Evolutionary conservation across 2,329 filamentous ascomycete genomes (phyloP), one percentile per base, ranked within the genome.

Genomic region (Penicillium sp.): DNA sequence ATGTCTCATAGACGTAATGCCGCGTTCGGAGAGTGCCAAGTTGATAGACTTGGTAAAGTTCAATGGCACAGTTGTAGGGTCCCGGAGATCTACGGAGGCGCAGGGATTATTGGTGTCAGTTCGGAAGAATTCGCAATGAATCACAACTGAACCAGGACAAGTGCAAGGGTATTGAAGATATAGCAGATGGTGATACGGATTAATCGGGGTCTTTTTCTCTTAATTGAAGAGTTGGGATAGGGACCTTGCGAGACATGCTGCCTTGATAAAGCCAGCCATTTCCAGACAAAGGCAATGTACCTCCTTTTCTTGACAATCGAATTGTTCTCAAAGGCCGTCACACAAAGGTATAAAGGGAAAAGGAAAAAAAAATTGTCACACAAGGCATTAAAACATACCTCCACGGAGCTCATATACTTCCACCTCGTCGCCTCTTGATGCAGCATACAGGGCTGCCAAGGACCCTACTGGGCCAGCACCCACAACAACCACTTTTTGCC

Each of bases 21-120:
- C 94, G 56, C 94, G 86, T 72, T 97, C 92, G 0, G 94, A 97
- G 1, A 99, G 81, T 22, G 94, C 93, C 53, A 99, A 78, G 70
- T 99, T 99, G 79, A 99, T 99, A n/a, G 94, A 97, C 73, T 92
- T 96, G 58, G 92, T 96, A 71, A 97, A 97, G 75, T 97, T 97
- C 59, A 97, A 81, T 3, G 93, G 92, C 31, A 87, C 86, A 0
- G 90, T 96, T 2, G 85, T 83, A 2, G 89, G 87, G 71, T 95
- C 87, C 39, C 94, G 87, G 47, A 97, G 86, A 78, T 99, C 94
- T 97, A 61, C 48, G 56, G 62, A 65, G 26, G 50, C 40, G 29
- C 44, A 43, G n/a, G 46, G 51, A 59, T 57, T 59, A 56, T 57
- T 54, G 56, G 47, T 42, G 53, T 60, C 57, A 34, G 39, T 47